Base-by-base conservation (phyloP, 2,329 filamentous ascomycete genomes). In the Aspergillus calidoustus region DNA sequence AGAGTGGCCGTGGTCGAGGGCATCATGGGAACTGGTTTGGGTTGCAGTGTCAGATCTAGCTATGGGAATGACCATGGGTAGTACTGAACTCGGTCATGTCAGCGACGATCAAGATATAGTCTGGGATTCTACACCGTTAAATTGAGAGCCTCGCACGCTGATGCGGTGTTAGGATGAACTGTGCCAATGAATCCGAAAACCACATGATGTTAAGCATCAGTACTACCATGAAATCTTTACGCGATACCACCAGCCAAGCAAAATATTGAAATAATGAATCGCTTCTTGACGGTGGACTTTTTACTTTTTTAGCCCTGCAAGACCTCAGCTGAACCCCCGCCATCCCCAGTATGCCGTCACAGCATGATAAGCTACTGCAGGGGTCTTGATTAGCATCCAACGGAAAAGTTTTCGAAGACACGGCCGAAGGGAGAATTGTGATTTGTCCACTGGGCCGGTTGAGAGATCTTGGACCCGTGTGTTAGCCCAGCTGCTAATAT, bases 321-420 rank as follows among this genome's bases (percentile, higher is more conserved):
- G n/a, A 48, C 49, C 61, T 60, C 61, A 63, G 61, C 61, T 63
- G 61, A 63, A 63, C 54, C 48, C 53, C 61, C 43, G 47, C 7
- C 50, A 22, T 49, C 46, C 31, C 49, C 60, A 50, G 25, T 44
- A 4, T 19, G 25, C 9, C 17, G 47, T 31, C 43, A 47, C 43
- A 48, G 30, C 25, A 54, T 13, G 34, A 54, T 44, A 28, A 54
- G 31, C 38, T 41, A 41, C 34, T 41, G 34, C 34, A 41, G 34
- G 34, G 34, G 34, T 15, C 34, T 6, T 41, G 9, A 41, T 41
- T 41, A 15, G 34, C 34, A 41, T 41, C 34, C 11, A 17, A 41
- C 34, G 34, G 17, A 41, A 41, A 15, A 41, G 34, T 15, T 41
- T 41, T 41, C 34, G 4, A 28, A 13, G 34, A 5, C 13, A 8